These are phyloP conservation scores for Syncephalastrum racemosum DNA, from an alignment of 371 early-diverging fungal species.

Conservation along the genomic window DNA sequence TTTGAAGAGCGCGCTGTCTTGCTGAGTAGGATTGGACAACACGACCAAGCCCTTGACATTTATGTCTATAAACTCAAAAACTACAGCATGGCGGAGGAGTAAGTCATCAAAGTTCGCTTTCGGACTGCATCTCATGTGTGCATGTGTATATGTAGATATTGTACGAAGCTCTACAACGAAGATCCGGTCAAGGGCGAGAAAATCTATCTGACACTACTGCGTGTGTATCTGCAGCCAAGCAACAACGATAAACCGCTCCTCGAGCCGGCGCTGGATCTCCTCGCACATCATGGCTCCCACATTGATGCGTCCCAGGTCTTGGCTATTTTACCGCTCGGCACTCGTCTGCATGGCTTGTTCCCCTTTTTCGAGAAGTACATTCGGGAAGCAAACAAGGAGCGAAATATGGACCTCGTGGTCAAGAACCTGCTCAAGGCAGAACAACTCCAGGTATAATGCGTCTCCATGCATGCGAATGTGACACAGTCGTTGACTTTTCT, in stretches of 20 bases:
- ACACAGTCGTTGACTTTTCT: not conserved
- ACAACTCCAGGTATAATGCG: slow-evolving; percentile 57
- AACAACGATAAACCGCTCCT: slow-evolving; percentile 53
- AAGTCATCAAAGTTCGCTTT: slow-evolving; percentile 13
- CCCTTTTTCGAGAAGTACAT: slow-evolving; percentile 72
- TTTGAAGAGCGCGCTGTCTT: slow-evolving; percentile 84
- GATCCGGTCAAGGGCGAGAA: slow-evolving; percentile 52
- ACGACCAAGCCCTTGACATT: slow-evolving; percentile 84
- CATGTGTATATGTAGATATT: slow-evolving; percentile 54
- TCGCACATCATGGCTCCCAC: slow-evolving; percentile 69
- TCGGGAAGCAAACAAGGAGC: slow-evolving; percentile 61
- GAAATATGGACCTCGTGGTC: slow-evolving; percentile 68
- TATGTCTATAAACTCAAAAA: slow-evolving; percentile 77
- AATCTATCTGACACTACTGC: slow-evolving; percentile 67
- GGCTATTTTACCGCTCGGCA: slow-evolving; percentile 58
- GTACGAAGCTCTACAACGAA: slow-evolving; percentile 64
- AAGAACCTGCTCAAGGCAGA: slow-evolving; percentile 73
- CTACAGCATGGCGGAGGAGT: slow-evolving; percentile 79
- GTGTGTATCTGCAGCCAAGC: slow-evolving; percentile 60
- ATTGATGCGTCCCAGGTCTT: slow-evolving; percentile 60
- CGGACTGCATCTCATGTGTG: not conserved
- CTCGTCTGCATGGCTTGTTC: slow-evolving; percentile 55
- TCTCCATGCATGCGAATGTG: not conserved
- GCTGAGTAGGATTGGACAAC: slow-evolving; percentile 80
- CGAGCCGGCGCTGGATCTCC: slow-evolving; percentile 62